These are phyloP conservation scores for Candida argentea DNA, from an alignment of 805 yeast genomes.

Conservation along the genomic window DNA sequence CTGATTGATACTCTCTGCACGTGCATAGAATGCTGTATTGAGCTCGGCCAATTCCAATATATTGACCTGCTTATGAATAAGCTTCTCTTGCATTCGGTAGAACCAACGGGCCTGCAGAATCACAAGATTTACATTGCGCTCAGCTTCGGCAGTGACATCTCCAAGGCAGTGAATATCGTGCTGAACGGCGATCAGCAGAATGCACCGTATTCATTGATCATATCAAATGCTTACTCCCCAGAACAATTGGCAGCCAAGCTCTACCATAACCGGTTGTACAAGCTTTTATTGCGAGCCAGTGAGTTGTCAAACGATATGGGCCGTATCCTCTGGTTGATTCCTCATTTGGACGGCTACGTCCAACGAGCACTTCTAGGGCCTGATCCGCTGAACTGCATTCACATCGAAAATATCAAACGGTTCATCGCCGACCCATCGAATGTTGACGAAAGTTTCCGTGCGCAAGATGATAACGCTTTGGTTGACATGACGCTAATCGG, in stretches of 20 bases:
- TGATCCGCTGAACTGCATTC: constrained; percentile 2
- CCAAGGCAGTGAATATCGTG: background rate
- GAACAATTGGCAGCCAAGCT: constrained; percentile 9
- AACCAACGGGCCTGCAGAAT: constrained; percentile 2
- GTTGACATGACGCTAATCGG: constrained; percentile 11
- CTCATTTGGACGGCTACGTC: constrained; percentile 18
- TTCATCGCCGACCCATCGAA: constrained; percentile 2
- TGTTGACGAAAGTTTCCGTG: constrained; percentile 1
- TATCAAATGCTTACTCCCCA: constrained; percentile 5
- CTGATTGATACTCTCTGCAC: constrained; percentile 12
- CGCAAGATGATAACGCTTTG: background rate
- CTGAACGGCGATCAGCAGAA: constrained; percentile 1
- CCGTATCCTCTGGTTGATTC: constrained; percentile 26
- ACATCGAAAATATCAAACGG: constrained; percentile 4
- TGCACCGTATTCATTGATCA: constrained; percentile 5
- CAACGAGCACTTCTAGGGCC: constrained; percentile 2
- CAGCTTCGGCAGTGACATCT: constrained; percentile 3
- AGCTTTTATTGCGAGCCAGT: constrained; percentile 14
- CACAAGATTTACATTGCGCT: constrained; percentile 3
- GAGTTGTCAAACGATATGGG: constrained; percentile 20
- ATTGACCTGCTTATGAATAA: constrained; percentile 26
- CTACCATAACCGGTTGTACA: constrained; percentile 14
- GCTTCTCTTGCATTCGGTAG: constrained; percentile 16
- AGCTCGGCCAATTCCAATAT: constrained; percentile 14
- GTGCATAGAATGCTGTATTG: constrained; percentile 20